Percentiles rank a stretch among this genome's conserved stretches.
phyloP scores from a whole-genome alignment of 2,329 filamentous ascomycete species.

The Pseudogymnoascus sp. region DNA sequence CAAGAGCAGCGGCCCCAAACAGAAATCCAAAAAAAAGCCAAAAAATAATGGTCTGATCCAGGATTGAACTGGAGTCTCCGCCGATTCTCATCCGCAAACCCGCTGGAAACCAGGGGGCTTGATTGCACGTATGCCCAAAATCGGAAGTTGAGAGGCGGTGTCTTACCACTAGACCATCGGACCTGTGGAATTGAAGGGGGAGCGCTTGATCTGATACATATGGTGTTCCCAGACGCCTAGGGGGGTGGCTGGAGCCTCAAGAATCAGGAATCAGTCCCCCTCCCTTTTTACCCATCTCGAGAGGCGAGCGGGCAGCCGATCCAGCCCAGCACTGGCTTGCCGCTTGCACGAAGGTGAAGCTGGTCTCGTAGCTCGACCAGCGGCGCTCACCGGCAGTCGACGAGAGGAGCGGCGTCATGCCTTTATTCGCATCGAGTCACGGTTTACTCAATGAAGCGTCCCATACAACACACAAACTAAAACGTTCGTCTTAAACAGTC shows the following conservation, averaged over 20 bases:
- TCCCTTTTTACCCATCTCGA: neutral
- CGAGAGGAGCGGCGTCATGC: neutral
- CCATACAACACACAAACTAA: neutral
- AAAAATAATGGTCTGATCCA: conserved; percentile 4
- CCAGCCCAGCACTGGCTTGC: neutral
- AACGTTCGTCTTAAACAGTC: neutral
- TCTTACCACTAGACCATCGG: conserved; percentile 1
- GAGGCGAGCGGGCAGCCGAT: neutral
- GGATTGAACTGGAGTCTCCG: neutral
- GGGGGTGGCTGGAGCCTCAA: neutral
- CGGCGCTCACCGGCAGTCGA: neutral
- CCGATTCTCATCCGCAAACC: conserved; percentile 7
- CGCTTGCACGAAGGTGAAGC: neutral
- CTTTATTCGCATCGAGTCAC: neutral
- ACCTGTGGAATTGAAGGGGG: neutral
- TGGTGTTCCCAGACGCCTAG: neutral
- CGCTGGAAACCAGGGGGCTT: neutral
- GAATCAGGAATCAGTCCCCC: neutral
- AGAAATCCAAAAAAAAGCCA: neutral
- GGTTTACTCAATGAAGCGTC: neutral
- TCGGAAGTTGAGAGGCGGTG: neutral
- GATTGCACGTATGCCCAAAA: neutral
- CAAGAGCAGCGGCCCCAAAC: neutral
- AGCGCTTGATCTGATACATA: neutral
- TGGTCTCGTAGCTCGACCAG: neutral